phyloP scores from a whole-genome alignment of 2,329 filamentous ascomycete species.

The Fusarium sp. region DNA sequence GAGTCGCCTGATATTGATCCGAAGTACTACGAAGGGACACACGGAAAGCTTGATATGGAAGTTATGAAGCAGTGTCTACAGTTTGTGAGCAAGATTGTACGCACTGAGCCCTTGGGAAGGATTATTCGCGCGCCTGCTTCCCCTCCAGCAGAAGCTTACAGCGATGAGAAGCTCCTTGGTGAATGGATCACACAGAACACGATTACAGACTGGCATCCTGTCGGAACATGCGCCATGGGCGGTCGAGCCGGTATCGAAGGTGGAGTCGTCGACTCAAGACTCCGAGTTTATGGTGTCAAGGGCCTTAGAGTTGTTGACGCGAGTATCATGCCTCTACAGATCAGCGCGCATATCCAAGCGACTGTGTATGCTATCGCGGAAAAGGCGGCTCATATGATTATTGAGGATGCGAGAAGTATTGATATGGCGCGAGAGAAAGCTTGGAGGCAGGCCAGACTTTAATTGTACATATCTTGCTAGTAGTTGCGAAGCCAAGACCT shows the following conservation, averaged over 20 bases:
- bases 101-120: conserved; percentile 51
- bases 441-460: neutral
- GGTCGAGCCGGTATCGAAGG: conserved; percentile 45
- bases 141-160: conserved; percentile 37
- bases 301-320: conserved; percentile 47
- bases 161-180: conserved; percentile 26
- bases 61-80: conserved; percentile 55
- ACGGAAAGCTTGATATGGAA: conserved; percentile 56
- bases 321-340: conserved; percentile 47
- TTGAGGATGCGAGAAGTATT: conserved; percentile 25
- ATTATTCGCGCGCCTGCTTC: conserved; percentile 50
- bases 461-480: neutral
- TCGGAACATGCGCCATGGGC: conserved; percentile 52
- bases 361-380: conserved; percentile 54
- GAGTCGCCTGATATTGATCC: conserved; percentile 55
- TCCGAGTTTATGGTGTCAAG: conserved; percentile 48
- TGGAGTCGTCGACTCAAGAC: conserved; percentile 48
- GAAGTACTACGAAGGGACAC: conserved; percentile 53
- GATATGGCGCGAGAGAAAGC: neutral
- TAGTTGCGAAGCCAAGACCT: conserved; percentile 17
- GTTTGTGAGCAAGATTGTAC: conserved; percentile 54
- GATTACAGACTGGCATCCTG: conserved; percentile 55
- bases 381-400: conserved; percentile 45
- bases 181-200: conserved; percentile 48
- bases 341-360: conserved; percentile 48